Evolutionary conservation across 805 yeast genomes (phyloP), one percentile per base, ranked within the genome.

Genomic region (Starmerella potacharoeniae): DNA sequence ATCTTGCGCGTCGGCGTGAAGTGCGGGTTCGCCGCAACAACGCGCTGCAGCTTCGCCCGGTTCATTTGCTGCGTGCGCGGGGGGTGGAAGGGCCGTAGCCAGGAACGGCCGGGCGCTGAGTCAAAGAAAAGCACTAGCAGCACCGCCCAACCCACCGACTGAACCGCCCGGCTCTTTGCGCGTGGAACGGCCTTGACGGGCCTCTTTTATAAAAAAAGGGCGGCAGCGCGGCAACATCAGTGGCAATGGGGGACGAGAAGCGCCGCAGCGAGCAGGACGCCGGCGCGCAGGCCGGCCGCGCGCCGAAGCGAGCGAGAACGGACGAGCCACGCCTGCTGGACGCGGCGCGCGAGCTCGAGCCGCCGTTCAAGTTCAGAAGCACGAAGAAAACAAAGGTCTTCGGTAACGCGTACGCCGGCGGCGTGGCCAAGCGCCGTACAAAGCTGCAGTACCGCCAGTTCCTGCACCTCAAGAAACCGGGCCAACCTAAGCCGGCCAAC

Each of bases 1-100:
- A 68, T 64, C 36, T 75, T 64, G 30, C 82, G 66, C 9, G 73
- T 62, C 7, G 64, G 59, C 10, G 73, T 69, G 65, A 77, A 77
- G 9, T 62, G 64, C 8, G 68, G 66, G 58, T 71, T 64, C 2
- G 58, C 49, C 55, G 41, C 54, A 16, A 49, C 37, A n/a, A 54
- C 55, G 37, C 55, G 36, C 40, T 47, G 58, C 34, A 48, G 55
- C 55, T 41, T 50, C 9, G 45, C 46, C 31, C 57, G 53, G 55
- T 60, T 56, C 63, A 62, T 60, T 16, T 13, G 45, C 36, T 31
- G 10, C 13, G 30, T n/a, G 29, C 28, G 7, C 39, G 6, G 14
- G 14, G 39, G 14, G 2, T 6, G 39, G 16, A 9, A 9, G 11
- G 2, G 6, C 39, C 39, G 6, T 6, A 13, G 2, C 14, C 39